Conservation (phyloP, 2,329 filamentous ascomycete species). For the Neofusicoccum ribis region DNA sequence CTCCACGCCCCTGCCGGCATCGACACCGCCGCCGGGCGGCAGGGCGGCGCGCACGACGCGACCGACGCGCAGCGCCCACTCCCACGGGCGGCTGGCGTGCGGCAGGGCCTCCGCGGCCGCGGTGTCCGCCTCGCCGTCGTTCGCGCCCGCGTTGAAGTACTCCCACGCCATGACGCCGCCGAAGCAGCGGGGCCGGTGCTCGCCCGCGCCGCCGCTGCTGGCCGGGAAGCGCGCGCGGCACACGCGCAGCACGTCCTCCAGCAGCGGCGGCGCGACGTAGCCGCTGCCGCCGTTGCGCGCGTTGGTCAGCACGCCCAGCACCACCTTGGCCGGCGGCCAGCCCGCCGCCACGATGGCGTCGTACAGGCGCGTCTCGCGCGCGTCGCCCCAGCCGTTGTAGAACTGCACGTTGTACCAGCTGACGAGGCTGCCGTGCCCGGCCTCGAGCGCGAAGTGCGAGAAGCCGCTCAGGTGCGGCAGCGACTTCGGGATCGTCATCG, state of each 20-base stretch:
- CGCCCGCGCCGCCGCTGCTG: no score
- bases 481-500: constrained; percentile 35
- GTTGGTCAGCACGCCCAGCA: constrained; percentile 79
- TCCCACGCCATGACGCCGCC: constrained; percentile 96
- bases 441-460: constrained; percentile 73
- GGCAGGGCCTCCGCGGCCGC: constrained; percentile 60
- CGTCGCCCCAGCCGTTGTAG: constrained; percentile 85
- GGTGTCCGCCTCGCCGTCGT: constrained; percentile 44
- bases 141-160: constrained; percentile 72
- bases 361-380: constrained; percentile 53
- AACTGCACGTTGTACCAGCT: constrained; percentile 91
- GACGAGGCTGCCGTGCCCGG: constrained; percentile 52
- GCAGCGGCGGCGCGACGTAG: constrained; percentile 57
- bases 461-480: constrained; percentile 75
- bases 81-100: constrained; percentile 60
- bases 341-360: constrained; percentile 60
- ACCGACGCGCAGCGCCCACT: constrained; percentile 74
- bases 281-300: constrained; percentile 66
- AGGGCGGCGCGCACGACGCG: constrained; percentile 35
- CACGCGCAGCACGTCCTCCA: constrained; percentile 58
- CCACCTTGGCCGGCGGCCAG: constrained; percentile 72
- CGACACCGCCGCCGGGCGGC: constrained; percentile 21
- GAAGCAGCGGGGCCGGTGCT: constrained; percentile 49
- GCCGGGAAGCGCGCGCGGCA: constrained; percentile 57
- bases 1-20: constrained; percentile 24